A percentile compares a stretch with the other conserved stretches of the same genome.
Evolutionary conservation across 257 asterid genomes (phyloP).

Genomic region (Solanum chmielewskii): DNA sequence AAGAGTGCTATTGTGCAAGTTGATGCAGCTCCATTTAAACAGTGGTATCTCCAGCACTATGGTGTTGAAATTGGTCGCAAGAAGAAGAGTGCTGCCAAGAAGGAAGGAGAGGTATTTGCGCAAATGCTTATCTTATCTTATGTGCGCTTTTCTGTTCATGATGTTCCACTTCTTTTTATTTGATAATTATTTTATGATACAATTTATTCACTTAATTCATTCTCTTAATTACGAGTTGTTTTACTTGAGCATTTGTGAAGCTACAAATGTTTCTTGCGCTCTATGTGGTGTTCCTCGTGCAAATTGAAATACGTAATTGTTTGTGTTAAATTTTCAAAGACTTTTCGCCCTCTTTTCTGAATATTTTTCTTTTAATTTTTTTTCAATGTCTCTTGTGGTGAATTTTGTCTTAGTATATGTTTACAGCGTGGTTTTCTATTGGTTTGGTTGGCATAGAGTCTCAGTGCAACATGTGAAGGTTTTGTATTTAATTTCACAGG

Average conservation of each 20-base stretch:
- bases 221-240: neutral
- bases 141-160: neutral
- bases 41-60: constrained; percentile 43
- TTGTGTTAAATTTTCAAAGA: neutral
- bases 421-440: neutral
- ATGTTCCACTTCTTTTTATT: neutral
- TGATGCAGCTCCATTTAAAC: constrained; percentile 35
- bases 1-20: constrained; percentile 29
- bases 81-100: constrained; percentile 37
- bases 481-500: neutral
- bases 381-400: neutral
- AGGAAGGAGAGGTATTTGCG: constrained; percentile 28
- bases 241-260: neutral
- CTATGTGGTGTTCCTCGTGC: neutral
- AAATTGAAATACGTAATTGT: neutral
- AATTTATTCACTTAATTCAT: neutral
- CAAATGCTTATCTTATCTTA: neutral
- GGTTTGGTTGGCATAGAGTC: neutral
- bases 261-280: neutral
- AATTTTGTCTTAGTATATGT: neutral
- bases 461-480: neutral
- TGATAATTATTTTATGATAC: neutral
- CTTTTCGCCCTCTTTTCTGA: neutral
- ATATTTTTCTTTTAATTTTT: neutral
- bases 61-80: constrained; percentile 45